Evolutionary conservation across 768 basidiomycete species (phyloP), one percentile per base, ranked within the genome.

Genomic region (Lentinula guzmanii): DNA sequence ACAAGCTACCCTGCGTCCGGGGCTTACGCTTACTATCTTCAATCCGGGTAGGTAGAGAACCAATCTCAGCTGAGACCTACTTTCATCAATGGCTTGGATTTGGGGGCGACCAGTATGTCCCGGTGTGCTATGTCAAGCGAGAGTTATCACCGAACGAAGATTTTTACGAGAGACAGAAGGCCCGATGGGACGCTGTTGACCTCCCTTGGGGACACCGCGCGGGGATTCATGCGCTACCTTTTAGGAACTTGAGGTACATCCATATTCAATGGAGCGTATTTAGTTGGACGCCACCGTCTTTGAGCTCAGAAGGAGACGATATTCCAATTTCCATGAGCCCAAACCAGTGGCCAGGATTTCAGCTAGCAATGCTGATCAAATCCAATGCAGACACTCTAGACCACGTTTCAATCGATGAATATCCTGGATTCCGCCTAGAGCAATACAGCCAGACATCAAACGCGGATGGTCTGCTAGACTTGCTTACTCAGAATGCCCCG

Each of bases 251-350:
- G 21, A 0, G 3, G 28, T 42, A 8, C 24, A 24, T 58, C 9
- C 45, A 51, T 33, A 46, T 58, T 33, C 45, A 51, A 11, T 58
- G 58, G 58, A 51, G 58, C n/a, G 48, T 50, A 0, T 58, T 58
- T 10, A 24, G 58, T n/a, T 58, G 58, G 58, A 48, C 33, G 13
- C 4, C 41, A 16, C 24, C 31, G 24, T 24, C 24, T 24, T 24
- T 24, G 24, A 24, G 24, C 1, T 24, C 2, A 18, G n/a, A n/a
- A n/a, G 18, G 11, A 7, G 24, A 43, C 1, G 34, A 37, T 54
- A 2, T 35, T 7, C 6, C 5, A 41, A 18, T 16, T 24, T 31
- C 31, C 6, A 33, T 16, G 3, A 21, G 15, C 10, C 54, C 35
- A 21, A 15, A 58, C 18, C 16, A n/a, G 15, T 58, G 45, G 58